Conservation (phyloP, 139 green algal species). For the Closterium sp. region DNA sequence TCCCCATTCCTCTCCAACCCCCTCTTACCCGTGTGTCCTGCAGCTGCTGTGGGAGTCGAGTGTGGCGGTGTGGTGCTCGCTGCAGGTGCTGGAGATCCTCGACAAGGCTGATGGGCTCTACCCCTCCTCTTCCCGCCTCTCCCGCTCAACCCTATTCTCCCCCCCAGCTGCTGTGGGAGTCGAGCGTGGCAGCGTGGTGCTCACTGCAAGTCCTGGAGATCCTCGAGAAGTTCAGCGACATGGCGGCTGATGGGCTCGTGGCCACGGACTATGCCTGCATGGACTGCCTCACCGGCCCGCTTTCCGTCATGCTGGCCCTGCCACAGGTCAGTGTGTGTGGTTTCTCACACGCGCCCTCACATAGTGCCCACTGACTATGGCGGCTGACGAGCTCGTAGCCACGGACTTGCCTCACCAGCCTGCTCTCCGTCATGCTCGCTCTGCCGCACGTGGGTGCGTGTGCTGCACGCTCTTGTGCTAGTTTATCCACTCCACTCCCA, state of each 20-base stretch:
- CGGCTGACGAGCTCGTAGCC: neutral
- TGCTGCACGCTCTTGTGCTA: neutral
- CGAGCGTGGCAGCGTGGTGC: constrained; percentile 1
- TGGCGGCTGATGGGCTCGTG: neutral
- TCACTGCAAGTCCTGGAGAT: constrained; percentile 34
- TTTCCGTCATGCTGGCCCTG: constrained; percentile 14
- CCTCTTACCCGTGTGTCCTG: neutral
- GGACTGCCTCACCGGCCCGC: constrained; percentile 21
- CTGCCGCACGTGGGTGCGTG: neutral
- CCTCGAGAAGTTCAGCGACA: constrained; percentile 20
- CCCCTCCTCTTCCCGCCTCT: neutral
- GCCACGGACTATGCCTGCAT: constrained; percentile 21
- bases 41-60: too few relatives aligned
- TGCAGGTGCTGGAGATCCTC: too few relatives aligned
- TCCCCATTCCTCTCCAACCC: neutral
- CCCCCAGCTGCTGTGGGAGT: constrained; percentile 32
- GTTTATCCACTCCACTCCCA: too few relatives aligned
- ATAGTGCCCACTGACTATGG: neutral
- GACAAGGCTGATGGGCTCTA: too few relatives aligned
- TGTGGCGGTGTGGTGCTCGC: too few relatives aligned
- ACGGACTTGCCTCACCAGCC: constrained; percentile 20
- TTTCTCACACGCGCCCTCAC: neutral
- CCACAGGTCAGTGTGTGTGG: neutral
- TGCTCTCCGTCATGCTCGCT: constrained; percentile 5
- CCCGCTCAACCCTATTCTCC: neutral